phyloP scores from a whole-genome alignment of 2,329 filamentous ascomycete genomes.

The Xylaria digitata region DNA sequence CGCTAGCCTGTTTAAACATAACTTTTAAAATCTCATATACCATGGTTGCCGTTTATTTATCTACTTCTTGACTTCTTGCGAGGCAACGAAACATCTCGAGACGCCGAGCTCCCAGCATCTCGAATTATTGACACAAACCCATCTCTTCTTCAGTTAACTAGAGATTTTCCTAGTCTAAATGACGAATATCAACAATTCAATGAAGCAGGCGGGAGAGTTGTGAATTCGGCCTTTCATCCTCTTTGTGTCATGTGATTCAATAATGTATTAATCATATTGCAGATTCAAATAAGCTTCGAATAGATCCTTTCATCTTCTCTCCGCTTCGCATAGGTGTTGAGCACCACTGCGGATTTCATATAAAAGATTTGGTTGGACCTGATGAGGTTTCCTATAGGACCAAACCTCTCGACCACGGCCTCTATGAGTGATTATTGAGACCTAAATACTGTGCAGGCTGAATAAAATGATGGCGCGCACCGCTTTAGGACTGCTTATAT shows the following conservation, averaged over 20 bases:
- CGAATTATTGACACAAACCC: not conserved
- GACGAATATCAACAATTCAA: not conserved
- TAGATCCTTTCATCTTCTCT: not conserved
- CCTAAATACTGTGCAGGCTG: not conserved
- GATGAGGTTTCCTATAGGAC: not conserved
- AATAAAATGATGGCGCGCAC: slow-evolving; percentile 29
- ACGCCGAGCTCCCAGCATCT: not conserved
- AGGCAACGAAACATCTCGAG: not conserved
- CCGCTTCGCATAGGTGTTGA: not conserved
- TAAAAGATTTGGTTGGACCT: not conserved
- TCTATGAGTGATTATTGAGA: slow-evolving; percentile 3
- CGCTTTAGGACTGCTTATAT: slow-evolving; percentile 25
- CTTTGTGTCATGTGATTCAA: not conserved
- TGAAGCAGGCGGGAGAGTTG: not conserved
- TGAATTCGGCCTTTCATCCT: not conserved
- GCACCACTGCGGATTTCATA: not conserved
- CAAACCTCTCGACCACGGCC: not conserved
- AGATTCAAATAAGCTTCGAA: slow-evolving; percentile 7
- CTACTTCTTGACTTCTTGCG: no score
- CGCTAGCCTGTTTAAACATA: not conserved
- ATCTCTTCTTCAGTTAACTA: not conserved
- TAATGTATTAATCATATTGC: not conserved
- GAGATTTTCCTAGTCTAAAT: not conserved
- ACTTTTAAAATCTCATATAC: no score
- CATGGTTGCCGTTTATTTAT: not conserved